Evolutionary conservation across 352 stramenopile species (phyloP), one percentile per base, ranked within the genome.

Genomic region (Phytophthora nicotianae): DNA sequence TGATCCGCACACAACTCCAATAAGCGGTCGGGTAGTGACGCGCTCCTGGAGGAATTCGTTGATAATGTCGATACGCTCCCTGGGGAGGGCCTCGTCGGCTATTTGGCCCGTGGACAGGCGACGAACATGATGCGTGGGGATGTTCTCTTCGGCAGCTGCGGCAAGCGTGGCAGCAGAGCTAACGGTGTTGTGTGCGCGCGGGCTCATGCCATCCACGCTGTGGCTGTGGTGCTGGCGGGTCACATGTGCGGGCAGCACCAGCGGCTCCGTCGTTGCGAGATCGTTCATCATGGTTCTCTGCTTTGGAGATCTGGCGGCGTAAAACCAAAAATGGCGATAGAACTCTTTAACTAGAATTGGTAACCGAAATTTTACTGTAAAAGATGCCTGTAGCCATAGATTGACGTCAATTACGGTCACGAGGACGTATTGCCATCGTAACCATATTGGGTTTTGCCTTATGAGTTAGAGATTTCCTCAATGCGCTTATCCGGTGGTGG

Each of bases 1-100:
- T 10, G 92, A 98, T 50, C 97, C 97, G 69, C 95, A 98, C 38
- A 99, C 91, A 64, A 99, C 63, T 45, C 86, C 84, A 32, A 95
- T 81, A 24, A 90, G 65, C 46, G 86, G 86, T 2, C 77, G 76
- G 11, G 23, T 61, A 24, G 64, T 72, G 47, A 86, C 83, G 29
- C 48, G 69, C 16, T 79, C 72, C 19, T 81, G 69, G 32, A 95
- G 67, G 58, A 89, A 95, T 19, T 86, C 81, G 58, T 71, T 75
- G 66, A 95, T 95, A 58, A 90, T 58, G 66, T 91, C 86, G 50
- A 95, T 89, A 47, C 85, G 83, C 48, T 95, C 86, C 53, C 76
- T 83, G 8, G 83, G 81, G 1, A 81, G 60, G 21, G 56, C 53
- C 42, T 91, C 78, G 67, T 91, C 82, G 20, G 81, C 73, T 69